phyloP scores from a whole-genome alignment of 345 rosid genomes.

The Linum trigynum region DNA sequence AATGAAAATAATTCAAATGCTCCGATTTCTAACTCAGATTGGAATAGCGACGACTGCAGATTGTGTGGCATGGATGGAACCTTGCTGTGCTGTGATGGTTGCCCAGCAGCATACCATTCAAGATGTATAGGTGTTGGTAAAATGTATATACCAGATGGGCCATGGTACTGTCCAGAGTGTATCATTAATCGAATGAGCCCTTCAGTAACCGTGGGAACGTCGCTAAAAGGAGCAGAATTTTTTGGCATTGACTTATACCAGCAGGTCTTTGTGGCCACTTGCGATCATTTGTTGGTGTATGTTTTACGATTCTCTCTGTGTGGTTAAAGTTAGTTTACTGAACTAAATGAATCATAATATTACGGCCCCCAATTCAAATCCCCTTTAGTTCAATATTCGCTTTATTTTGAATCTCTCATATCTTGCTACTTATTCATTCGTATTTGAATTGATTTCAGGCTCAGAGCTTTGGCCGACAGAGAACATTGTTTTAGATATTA shows the following conservation, averaged over 20 bases:
- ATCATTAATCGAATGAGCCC: constrained; percentile 53
- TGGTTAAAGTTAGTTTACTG: neutral
- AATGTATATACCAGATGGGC: constrained; percentile 77
- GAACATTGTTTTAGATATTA: constrained; percentile 53
- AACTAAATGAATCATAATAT: neutral
- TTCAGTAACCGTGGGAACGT: constrained; percentile 39
- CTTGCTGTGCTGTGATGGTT: constrained; percentile 90
- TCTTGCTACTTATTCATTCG: neutral
- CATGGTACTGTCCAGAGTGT: constrained; percentile 96
- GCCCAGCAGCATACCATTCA: constrained; percentile 91
- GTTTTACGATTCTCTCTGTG: constrained; percentile 26
- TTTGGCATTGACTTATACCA: constrained; percentile 75
- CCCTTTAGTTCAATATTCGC: too few relatives aligned
- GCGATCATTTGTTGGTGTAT: constrained; percentile 90
- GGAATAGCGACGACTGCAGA: constrained; percentile 84
- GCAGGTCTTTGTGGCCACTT: constrained; percentile 82
- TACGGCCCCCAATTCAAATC: too few relatives aligned
- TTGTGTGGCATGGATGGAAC: constrained; percentile 97
- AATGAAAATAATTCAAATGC: constrained; percentile 13
- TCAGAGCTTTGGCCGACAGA: constrained; percentile 29
- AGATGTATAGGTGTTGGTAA: constrained; percentile 85
- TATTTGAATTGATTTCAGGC: constrained; percentile 34
- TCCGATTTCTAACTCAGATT: constrained; percentile 46
- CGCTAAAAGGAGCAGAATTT: constrained; percentile 69
- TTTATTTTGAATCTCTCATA: too few relatives aligned